Conservation (phyloP, 2,329 filamentous ascomycete genomes). For the Aschersonia sp. region DNA sequence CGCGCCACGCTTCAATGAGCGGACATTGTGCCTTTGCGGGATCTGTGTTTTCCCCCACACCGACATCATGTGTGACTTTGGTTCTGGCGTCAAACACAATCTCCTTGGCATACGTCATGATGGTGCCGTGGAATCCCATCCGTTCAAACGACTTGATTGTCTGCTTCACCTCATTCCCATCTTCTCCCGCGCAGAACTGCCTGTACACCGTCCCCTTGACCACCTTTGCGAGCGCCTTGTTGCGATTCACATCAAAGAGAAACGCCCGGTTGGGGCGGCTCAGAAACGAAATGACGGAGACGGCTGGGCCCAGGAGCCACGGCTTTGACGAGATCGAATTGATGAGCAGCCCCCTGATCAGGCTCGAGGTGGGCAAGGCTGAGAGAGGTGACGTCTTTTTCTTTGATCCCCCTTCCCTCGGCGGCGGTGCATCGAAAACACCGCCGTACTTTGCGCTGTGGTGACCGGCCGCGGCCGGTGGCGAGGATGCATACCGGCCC, state of each 20-base stretch:
- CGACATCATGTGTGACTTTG: constrained; percentile 8
- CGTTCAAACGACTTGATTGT: constrained; percentile 26
- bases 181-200: constrained; percentile 42
- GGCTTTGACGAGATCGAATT: constrained; percentile 31
- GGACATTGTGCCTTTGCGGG: constrained; percentile 21
- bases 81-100: constrained; percentile 24
- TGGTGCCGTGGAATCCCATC: constrained; percentile 39
- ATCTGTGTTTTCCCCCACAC: constrained; percentile 19
- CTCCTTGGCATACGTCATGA: constrained; percentile 37
- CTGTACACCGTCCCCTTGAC: constrained; percentile 33
- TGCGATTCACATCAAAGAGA: constrained; percentile 11
- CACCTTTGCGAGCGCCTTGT: background rate
- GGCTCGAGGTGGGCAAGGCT: constrained; percentile 16
- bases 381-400: constrained; percentile 8
- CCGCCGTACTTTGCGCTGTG: background rate
- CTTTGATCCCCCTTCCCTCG: constrained; percentile 44
- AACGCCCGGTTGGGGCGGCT: constrained; percentile 21
- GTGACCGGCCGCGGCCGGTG: too few species aligned
- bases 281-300: constrained; percentile 22
- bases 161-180: constrained; percentile 26
- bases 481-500: too few species aligned
- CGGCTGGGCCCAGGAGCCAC: constrained; percentile 20
- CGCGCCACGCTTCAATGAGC: constrained; percentile 22
- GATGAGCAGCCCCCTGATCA: constrained; percentile 26
- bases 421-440: background rate